Percentiles rank a stretch among this genome's conserved stretches.
phyloP scores from a whole-genome alignment of 208 protist species.

The Crithidia sp. region DNA sequence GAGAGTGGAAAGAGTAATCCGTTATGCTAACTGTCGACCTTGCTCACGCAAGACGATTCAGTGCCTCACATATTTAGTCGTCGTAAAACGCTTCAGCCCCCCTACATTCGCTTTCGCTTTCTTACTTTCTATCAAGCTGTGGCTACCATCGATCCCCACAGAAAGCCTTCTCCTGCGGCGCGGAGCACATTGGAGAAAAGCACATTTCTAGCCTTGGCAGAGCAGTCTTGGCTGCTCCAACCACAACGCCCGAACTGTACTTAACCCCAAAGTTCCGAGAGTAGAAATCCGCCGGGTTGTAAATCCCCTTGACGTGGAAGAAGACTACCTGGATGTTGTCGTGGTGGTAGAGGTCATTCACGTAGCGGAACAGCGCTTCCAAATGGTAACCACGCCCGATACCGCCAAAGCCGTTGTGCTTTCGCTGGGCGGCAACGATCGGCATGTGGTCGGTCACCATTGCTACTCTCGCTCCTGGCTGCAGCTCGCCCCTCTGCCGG shows the following conservation, averaged over 20 bases:
- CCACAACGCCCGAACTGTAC: conserved; percentile 3
- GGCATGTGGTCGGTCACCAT: conserved; percentile 9
- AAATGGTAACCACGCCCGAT: conserved; percentile 5
- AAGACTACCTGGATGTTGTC: conserved; percentile 1
- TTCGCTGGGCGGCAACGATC: conserved; percentile 1
- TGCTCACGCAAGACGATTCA: not conserved
- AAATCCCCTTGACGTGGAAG: conserved; percentile 10
- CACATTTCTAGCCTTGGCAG: not conserved
- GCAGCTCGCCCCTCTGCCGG: not conserved
- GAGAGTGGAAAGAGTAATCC: not conserved
- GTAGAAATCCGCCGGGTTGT: conserved; percentile 7
- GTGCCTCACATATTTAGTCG: conserved; percentile 11
- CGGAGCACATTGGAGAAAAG: not conserved
- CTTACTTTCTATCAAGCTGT: conserved; percentile 9
- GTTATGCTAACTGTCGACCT: not conserved
- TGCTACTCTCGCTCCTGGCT: not conserved
- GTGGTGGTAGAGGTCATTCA: conserved; percentile 5
- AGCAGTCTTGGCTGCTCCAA: not conserved
- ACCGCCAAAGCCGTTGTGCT: conserved; percentile 6
- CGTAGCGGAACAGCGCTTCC: conserved; percentile 3
- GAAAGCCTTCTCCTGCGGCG: not conserved
- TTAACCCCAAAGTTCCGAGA: conserved; percentile 3
- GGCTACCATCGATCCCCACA: conserved; percentile 12
- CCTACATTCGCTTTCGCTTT: not conserved
- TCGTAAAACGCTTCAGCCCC: conserved; percentile 2